phyloP scores from a whole-genome alignment of 2,329 filamentous ascomycete genomes.

The Pseudogymnoascus sp. region DNA sequence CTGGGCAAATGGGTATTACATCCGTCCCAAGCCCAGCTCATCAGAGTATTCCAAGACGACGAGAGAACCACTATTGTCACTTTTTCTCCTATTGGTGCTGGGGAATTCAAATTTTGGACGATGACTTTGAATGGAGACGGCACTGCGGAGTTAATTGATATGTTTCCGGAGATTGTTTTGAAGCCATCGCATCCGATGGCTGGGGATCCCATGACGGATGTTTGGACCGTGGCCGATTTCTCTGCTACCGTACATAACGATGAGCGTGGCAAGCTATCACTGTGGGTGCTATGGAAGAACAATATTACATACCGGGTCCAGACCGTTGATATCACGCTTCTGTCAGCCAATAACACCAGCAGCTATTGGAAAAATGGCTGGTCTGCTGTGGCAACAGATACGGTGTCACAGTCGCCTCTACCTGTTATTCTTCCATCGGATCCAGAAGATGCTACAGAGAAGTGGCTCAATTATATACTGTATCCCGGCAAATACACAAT shows the following conservation, averaged over 20 bases:
- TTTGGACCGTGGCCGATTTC: conserved; percentile 78
- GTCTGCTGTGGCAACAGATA: conserved; percentile 61
- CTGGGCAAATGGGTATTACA: conserved; percentile 69
- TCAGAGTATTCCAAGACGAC: conserved; percentile 61
- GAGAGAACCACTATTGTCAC: conserved; percentile 61
- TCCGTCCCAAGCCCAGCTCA: conserved; percentile 68
- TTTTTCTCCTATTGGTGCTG: conserved; percentile 79
- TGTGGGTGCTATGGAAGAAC: conserved; percentile 82
- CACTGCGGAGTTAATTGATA: conserved; percentile 56
- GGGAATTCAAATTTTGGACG: conserved; percentile 92
- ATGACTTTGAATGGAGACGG: conserved; percentile 60
- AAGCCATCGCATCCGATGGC: conserved; percentile 65
- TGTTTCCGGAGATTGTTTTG: conserved; percentile 60
- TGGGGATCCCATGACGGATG: conserved; percentile 61
- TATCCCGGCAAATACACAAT: conserved; percentile 75
- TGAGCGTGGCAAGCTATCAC: conserved; percentile 46
- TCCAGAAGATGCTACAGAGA: conserved; percentile 65
- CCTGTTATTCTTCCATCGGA: conserved; percentile 57
- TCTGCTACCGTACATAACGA: conserved; percentile 49
- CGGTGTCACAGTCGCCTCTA: conserved; percentile 43
- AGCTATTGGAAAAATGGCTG: conserved; percentile 61
- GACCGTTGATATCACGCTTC: conserved; percentile 24
- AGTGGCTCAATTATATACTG: conserved; percentile 80
- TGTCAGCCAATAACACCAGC: conserved; percentile 44
- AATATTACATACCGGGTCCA: conserved; percentile 72